Base-by-base conservation (phyloP, 177 flowering plant genomes). In the Vitis hybrid region DNA sequence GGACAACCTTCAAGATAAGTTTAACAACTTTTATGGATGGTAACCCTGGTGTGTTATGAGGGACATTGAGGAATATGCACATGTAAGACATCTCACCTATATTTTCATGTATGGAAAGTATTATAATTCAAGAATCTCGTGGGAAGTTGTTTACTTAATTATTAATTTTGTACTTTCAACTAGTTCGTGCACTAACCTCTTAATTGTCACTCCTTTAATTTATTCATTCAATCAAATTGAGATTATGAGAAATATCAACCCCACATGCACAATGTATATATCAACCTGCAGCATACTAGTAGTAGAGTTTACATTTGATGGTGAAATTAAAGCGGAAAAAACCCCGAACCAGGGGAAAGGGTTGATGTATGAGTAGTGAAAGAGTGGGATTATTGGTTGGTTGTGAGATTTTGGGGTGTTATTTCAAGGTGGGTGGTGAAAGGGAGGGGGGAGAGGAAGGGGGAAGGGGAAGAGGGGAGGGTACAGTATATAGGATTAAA, bases 361-460 rank as follows among this genome's bases (percentile, higher is more conserved):
- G 48, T 39, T 39, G 48, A 39, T 39, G 48, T 39, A 5, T 39
- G 48, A 39, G 48, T 8, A 39, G 48, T 39, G 48, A 39, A 39
- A 5, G 48, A 5, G 48, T 39, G 48, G 48, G 48, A 39, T 39
- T 39, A 39, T 13, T 60, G 13, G 10, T 53, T 60, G 67, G 56
- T 8, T 65, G 71, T 60, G 70, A 58, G 31, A 49, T 48, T 53
- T 45, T 19, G 64, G 58, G 57, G 60, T 45, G 65, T 74, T 58
- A 71, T 72, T 18, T 73, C 75, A 72, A 69, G 74, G 75, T 69
- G 69, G 78, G 73, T 67, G 68, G 70, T 56, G 78, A 82, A 62
- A 79, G 59, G 55, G 68, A 67, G 56, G 68, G n/a, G 15, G 64
- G 11, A 9, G 18, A 21, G 56, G 11, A 1, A 64, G 16, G 48